These are phyloP conservation scores for Ophiocordyceps camponoti-floridani DNA, from an alignment of 2,329 filamentous ascomycete genomes.

Conservation along the genomic window DNA sequence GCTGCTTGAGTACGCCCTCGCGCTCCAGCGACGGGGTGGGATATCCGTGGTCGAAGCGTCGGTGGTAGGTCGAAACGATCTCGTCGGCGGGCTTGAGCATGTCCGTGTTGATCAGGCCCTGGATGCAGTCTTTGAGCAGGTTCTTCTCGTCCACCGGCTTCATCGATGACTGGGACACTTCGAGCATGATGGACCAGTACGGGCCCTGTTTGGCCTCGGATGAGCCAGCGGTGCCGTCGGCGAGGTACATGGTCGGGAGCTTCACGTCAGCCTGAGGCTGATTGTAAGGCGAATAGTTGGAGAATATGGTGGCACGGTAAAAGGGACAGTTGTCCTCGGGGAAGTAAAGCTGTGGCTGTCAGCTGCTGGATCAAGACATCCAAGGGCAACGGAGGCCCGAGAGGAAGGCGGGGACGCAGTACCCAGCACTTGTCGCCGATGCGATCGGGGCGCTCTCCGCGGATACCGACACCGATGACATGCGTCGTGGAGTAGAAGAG, in stretches of 20 bases:
- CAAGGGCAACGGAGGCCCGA: neutral
- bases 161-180: constrained; percentile 88
- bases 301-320: constrained; percentile 99
- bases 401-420: constrained; percentile 13
- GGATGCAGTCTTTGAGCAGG: constrained; percentile 77
- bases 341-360: constrained; percentile 61
- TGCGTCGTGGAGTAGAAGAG: constrained; percentile 96
- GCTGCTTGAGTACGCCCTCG: constrained; percentile 80
- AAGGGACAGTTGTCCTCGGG: constrained; percentile 97
- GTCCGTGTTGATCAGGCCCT: constrained; percentile 92
- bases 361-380: neutral
- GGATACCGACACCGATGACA: constrained; percentile 89
- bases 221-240: constrained; percentile 65
- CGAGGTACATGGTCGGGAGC: constrained; percentile 72
- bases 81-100: constrained; percentile 86
- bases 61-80: constrained; percentile 96
- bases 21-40: constrained; percentile 89
- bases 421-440: constrained; percentile 99
- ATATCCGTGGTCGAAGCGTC: constrained; percentile 95
- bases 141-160: constrained; percentile 83
- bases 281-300: constrained; percentile 99
- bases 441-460: constrained; percentile 77
- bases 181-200: constrained; percentile 99
- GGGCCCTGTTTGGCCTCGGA: constrained; percentile 66
- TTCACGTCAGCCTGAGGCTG: constrained; percentile 71